Conservation (phyloP, 352 stramenopile species). For the Phytophthora capsici region DNA sequence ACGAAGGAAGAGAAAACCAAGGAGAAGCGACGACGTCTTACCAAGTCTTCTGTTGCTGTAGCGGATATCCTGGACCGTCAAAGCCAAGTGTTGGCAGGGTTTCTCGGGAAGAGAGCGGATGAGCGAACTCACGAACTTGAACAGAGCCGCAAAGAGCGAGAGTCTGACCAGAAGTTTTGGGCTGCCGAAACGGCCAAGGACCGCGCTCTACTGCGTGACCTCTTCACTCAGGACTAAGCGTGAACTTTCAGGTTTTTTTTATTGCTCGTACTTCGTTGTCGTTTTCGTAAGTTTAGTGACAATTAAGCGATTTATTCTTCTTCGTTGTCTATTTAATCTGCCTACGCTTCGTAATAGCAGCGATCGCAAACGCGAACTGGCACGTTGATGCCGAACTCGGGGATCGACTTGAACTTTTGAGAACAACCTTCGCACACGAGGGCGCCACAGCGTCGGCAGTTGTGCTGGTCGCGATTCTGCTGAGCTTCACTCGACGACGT, state of each 20-base stretch:
- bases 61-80: slow-evolving; percentile 24
- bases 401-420: slow-evolving; percentile 85
- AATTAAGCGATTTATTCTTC: slow-evolving; percentile 2
- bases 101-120: slow-evolving; percentile 18
- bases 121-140: slow-evolving; percentile 23
- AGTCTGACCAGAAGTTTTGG: slow-evolving; percentile 33
- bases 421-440: slow-evolving; percentile 89
- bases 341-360: slow-evolving; percentile 83
- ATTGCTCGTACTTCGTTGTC: background rate
- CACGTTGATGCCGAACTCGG: slow-evolving; percentile 86
- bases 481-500: slow-evolving; percentile 90
- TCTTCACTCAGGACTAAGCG: slow-evolving; percentile 20
- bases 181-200: slow-evolving; percentile 25
- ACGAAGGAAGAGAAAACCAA: slow-evolving; percentile 1
- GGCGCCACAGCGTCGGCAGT: slow-evolving; percentile 83
- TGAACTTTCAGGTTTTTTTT: background rate
- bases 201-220: slow-evolving; percentile 26
- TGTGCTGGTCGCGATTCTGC: slow-evolving; percentile 91
- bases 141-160: slow-evolving; percentile 19
- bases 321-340: background rate
- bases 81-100: slow-evolving; percentile 12
- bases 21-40: slow-evolving; percentile 20
- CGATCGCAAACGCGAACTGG: slow-evolving; percentile 87
- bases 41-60: background rate
- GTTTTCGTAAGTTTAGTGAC: background rate